Evolutionary conservation across 1,284 basidiomycete species (phyloP), one percentile per base, ranked within the genome.

Genomic region (Abortiporus biennis): DNA sequence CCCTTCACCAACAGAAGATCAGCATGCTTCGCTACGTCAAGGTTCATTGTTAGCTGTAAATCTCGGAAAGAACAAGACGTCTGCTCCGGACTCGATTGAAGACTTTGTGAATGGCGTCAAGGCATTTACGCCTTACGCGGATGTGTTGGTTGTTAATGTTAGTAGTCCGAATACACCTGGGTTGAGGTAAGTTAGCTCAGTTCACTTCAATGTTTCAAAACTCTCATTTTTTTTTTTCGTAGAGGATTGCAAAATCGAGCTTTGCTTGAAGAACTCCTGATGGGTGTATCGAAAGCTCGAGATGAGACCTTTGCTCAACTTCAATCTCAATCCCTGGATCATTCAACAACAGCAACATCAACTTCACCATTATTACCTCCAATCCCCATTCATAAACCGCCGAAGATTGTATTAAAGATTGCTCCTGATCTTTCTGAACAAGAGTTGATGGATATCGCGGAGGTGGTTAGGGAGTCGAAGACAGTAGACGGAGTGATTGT

Each of bases 121-220:
- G 25, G 71, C 76, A 4, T 90, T 99, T 51, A 94, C 92, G 0
- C 83, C 86, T 0, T 87, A 89, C 55, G 87, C 92, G 9, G 95
- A 99, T 62, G 89, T 95, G 11, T 67, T 99, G 23, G 92, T 99
- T 17, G 78, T 99, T 56, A 98, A 99, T 55, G 89, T 99, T 8
- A 96, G 92, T 4, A 94, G 90, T 51, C 96, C 96, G 6, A 99
- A 99, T 61, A 99, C 94, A 0, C 95, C 96, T 25, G 95, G 95
- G 12, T 68, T 99, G 44, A 76, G 96, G 70, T 80, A n/a, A n/a
- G n/a, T n/a, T n/a, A n/a, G n/a, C n/a, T n/a, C n/a, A n/a, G n/a
- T n/a, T n/a, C n/a, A n/a, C n/a, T n/a, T n/a, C n/a, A n/a, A n/a
- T n/a, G n/a, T n/a, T n/a, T n/a, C n/a, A n/a, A n/a, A n/a, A n/a